Percentiles rank a stretch among this genome's conserved stretches.
Conservation (phyloP, 208 protist species). For the Plasmodiophora brassicae region DNA sequence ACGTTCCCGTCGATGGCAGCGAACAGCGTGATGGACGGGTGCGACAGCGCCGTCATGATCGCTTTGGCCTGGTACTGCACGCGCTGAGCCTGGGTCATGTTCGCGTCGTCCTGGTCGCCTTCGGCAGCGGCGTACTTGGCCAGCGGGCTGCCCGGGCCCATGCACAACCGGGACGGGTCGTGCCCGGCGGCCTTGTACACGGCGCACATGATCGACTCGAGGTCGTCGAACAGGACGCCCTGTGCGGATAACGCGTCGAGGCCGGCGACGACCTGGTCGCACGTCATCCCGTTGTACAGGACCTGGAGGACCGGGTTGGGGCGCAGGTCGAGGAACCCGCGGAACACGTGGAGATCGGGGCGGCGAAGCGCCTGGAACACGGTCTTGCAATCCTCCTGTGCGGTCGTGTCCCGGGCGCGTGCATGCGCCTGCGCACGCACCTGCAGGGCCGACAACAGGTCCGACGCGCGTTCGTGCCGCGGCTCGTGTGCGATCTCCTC, state of each 20-base stretch:
- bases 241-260: neutral
- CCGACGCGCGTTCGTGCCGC: neutral
- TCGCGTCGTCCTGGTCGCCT: neutral
- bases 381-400: neutral
- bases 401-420: neutral
- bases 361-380: neutral
- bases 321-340: neutral
- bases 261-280: neutral
- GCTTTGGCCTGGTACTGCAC: neutral
- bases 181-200: neutral
- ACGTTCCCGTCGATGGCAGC: neutral
- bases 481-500: neutral
- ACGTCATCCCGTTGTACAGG: neutral
- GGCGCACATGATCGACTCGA: neutral
- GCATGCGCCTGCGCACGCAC: neutral
- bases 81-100: neutral
- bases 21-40: neutral
- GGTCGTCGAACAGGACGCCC: neutral
- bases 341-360: neutral
- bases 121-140: neutral
- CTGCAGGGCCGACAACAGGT: neutral
- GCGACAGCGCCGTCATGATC: constrained; percentile 8
- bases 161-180: neutral
- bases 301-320: constrained; percentile 21
- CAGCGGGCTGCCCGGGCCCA: constrained; percentile 1